phyloP scores from a whole-genome alignment of 495 filamentous ascomycete species.

The Aspergillus leporis region DNA sequence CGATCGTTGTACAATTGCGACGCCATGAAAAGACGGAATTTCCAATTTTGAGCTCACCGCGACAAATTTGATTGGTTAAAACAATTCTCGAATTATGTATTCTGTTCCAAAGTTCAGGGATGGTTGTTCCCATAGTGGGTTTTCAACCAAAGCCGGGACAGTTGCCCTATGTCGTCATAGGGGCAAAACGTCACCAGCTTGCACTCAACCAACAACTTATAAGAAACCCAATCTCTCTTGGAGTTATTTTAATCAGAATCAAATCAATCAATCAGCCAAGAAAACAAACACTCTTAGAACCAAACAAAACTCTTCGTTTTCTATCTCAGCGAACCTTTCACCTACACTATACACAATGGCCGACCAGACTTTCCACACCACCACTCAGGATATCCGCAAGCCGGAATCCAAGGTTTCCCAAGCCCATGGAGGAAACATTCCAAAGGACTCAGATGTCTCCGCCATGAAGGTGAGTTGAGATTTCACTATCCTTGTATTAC shows the following conservation, averaged over 20 bases:
- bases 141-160: neutral
- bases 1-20: neutral
- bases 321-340: neutral
- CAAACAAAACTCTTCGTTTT: neutral
- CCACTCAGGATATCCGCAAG: slow-evolving; percentile 54
- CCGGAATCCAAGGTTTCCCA: slow-evolving; percentile 46
- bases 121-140: neutral
- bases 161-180: neutral
- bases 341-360: slow-evolving; percentile 41
- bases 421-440: slow-evolving; percentile 40
- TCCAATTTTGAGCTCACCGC: neutral
- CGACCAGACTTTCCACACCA: slow-evolving; percentile 52
- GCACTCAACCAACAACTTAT: neutral
- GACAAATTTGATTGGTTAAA: neutral
- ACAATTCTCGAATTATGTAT: neutral
- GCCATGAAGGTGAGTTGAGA: slow-evolving; percentile 40
- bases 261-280: no score
- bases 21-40: neutral
- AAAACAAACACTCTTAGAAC: neutral
- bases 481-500: neutral
- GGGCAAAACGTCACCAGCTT: neutral
- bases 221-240: neutral
- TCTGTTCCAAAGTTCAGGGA: neutral
- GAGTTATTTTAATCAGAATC: no score
- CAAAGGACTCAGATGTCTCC: slow-evolving; percentile 50